Conservation (phyloP, 441 rosid species). For the Raphanus hybrid region DNA sequence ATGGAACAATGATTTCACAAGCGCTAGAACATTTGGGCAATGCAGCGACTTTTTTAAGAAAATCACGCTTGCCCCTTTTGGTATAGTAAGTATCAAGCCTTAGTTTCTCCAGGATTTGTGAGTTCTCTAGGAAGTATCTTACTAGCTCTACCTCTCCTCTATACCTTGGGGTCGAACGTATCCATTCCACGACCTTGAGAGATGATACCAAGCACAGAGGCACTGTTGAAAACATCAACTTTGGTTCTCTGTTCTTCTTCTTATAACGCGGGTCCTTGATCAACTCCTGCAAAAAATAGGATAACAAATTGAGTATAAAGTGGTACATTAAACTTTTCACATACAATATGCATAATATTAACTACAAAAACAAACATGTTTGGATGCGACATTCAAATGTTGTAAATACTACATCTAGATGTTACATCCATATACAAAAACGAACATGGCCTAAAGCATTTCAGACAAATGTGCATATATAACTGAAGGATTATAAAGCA, state of each 20-base stretch:
- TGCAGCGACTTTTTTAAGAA: background rate
- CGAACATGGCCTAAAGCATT: background rate
- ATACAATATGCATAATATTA: background rate
- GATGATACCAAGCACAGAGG: slow-evolving; percentile 16
- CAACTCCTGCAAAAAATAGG: slow-evolving; percentile 5
- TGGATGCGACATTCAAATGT: too few species aligned
- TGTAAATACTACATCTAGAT: background rate
- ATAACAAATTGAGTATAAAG: background rate
- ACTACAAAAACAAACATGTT: background rate
- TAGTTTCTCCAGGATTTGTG: slow-evolving; percentile 19
- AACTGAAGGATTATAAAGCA: background rate
- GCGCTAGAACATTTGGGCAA: slow-evolving; percentile 21
- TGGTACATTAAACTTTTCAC: background rate
- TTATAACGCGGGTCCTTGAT: background rate
- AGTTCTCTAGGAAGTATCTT: slow-evolving; percentile 22
- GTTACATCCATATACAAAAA: background rate
- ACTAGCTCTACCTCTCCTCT: slow-evolving; percentile 14
- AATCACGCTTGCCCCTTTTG: background rate
- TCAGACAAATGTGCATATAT: background rate
- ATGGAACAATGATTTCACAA: slow-evolving; percentile 22
- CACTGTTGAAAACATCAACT: slow-evolving; percentile 6
- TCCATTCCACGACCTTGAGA: slow-evolving; percentile 18
- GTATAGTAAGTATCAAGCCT: background rate
- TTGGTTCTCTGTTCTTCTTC: background rate
- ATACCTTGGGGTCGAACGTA: background rate